phyloP scores from a whole-genome alignment of 441 rosid genomes.

The Erodium chrysanthum region DNA sequence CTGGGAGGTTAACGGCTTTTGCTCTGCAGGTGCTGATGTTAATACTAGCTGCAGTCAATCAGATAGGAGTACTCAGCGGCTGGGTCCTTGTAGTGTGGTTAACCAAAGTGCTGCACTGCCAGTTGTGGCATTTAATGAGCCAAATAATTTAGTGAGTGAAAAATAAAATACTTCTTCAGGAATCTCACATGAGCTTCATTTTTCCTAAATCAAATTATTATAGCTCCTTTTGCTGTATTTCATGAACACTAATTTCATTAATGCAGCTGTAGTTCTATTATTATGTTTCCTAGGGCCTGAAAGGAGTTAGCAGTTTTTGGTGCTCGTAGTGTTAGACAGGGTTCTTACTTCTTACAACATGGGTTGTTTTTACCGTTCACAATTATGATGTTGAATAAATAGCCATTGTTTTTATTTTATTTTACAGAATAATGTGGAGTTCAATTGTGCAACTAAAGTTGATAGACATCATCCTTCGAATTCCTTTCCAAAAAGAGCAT shows the following conservation, averaged over 20 bases:
- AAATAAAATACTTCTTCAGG: background rate
- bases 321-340: background rate
- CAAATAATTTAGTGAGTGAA: conserved; percentile 33
- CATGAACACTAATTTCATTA: background rate
- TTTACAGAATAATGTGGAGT: conserved; percentile 32
- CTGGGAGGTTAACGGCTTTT: conserved; percentile 5
- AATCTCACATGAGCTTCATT: conserved; percentile 4
- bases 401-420: conserved; percentile 11
- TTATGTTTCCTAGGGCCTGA: background rate
- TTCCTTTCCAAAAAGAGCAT: conserved; percentile 24
- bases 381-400: background rate
- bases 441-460: conserved; percentile 27
- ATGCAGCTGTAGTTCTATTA: background rate
- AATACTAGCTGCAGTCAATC: conserved; percentile 28
- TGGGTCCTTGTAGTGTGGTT: conserved; percentile 25
- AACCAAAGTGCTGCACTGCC: conserved; percentile 27
- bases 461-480: conserved; percentile 24
- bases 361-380: background rate
- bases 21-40: conserved; percentile 42
- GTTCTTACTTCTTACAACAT: background rate
- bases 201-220: background rate
- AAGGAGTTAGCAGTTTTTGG: background rate
- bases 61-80: conserved; percentile 30
- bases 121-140: conserved; percentile 25
- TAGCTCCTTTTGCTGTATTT: background rate